Conservation (phyloP, 2,329 filamentous ascomycete genomes). For the Daldinia sp. region DNA sequence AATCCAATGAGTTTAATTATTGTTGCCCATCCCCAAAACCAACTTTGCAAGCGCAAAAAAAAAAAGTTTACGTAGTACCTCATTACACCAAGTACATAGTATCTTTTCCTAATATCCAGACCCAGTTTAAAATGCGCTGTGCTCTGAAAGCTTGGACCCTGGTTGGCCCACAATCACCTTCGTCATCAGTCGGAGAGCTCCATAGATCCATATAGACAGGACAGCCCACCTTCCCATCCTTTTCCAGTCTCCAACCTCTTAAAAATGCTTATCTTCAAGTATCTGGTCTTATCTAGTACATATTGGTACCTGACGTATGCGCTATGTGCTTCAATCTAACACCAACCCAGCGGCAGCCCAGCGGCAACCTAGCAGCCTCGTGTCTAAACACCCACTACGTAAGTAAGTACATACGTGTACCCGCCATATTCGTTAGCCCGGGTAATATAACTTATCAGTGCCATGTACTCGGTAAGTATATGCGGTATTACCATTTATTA, state of each 20-base stretch:
- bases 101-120: conserved; percentile 13
- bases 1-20: conserved; percentile 6
- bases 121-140: conserved; percentile 30
- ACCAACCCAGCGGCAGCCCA: too few relatives aligned
- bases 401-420: conserved; percentile 21
- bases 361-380: conserved; percentile 1
- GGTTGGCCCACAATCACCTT: conserved; percentile 32
- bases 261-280: too few relatives aligned
- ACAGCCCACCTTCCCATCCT: not conserved
- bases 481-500: not conserved
- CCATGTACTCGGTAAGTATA: conserved; percentile 8
- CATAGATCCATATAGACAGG: too few relatives aligned
- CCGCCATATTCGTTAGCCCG: conserved; percentile 27
- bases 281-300: too few relatives aligned
- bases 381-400: not conserved
- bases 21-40: conserved; percentile 1
- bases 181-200: conserved; percentile 21
- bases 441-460: conserved; percentile 8
- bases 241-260: not conserved
- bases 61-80: conserved; percentile 14
- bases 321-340: not conserved
- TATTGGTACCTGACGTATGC: not conserved
- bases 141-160: conserved; percentile 20
- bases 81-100: conserved; percentile 1
- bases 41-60: conserved; percentile 10